These are phyloP conservation scores for Hymenoscyphus linearis DNA, from an alignment of 2,329 filamentous ascomycete species.

Conservation along the genomic window DNA sequence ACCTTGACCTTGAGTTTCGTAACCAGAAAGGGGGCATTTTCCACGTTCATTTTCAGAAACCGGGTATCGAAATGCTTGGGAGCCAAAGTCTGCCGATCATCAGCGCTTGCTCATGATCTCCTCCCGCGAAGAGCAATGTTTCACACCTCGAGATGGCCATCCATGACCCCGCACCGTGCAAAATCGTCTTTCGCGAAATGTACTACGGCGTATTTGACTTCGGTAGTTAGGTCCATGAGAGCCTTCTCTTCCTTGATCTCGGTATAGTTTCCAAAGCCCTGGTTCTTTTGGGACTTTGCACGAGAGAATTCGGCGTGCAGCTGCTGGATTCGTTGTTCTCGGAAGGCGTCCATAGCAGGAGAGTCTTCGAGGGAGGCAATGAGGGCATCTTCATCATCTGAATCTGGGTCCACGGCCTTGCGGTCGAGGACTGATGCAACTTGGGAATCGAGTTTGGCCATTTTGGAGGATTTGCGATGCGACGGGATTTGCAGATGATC, in stretches of 20 bases:
- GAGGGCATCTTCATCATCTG: constrained; percentile 53
- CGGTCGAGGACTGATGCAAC: constrained; percentile 44
- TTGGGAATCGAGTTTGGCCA: constrained; percentile 43
- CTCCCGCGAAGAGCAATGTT: not conserved
- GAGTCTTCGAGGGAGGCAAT: constrained; percentile 52
- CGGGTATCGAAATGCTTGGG: constrained; percentile 53
- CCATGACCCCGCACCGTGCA: constrained; percentile 37
- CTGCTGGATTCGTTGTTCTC: constrained; percentile 52
- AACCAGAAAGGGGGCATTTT: constrained; percentile 54
- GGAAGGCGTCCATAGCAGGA: constrained; percentile 45
- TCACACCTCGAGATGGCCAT: constrained; percentile 34
- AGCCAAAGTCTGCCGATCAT: constrained; percentile 39
- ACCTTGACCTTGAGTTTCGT: constrained; percentile 53
- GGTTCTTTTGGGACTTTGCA: constrained; percentile 45
- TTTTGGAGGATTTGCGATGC: constrained; percentile 19
- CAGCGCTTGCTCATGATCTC: not conserved
- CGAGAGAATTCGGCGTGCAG: constrained; percentile 49
- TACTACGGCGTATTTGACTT: constrained; percentile 35
- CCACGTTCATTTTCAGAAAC: constrained; percentile 53
- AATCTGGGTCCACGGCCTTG: constrained; percentile 29
- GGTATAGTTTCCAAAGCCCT: constrained; percentile 46
- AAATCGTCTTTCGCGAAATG: constrained; percentile 40
- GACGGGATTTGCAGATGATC: constrained; percentile 9
- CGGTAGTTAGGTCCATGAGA: constrained; percentile 43
- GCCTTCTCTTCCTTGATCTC: constrained; percentile 55